phyloP scores from a whole-genome alignment of 768 basidiomycete genomes.

The Boletus pseudopeckii region DNA sequence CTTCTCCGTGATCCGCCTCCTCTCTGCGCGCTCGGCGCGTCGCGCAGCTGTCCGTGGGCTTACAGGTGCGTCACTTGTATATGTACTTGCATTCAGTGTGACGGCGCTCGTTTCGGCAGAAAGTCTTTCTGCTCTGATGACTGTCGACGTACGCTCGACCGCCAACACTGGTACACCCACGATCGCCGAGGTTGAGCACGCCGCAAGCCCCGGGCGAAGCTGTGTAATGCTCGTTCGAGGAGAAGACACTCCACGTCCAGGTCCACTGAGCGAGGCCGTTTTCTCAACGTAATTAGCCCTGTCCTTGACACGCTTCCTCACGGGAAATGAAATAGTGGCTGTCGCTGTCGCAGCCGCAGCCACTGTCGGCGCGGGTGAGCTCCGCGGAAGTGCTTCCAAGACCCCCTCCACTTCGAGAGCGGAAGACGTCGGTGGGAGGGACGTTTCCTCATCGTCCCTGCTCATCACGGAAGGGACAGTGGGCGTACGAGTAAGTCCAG shows the following conservation, averaged over 20 bases:
- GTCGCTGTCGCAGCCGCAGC: neutral
- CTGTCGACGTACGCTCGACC: neutral
- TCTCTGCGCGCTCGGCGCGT: slow-evolving; percentile 18
- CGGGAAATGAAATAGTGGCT: slow-evolving; percentile 20
- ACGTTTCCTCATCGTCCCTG: neutral
- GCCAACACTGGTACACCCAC: neutral
- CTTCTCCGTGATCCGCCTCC: slow-evolving; percentile 34
- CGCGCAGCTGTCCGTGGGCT: slow-evolving; percentile 22
- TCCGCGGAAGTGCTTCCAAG: neutral
- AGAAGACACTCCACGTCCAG: neutral
- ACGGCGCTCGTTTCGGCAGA: neutral
- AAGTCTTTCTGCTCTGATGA: neutral
- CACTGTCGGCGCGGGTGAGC: neutral
- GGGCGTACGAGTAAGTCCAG: neutral
- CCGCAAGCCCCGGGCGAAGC: neutral
- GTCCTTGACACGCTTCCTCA: slow-evolving; percentile 12
- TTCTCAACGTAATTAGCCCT: neutral
- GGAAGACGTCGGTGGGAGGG: neutral
- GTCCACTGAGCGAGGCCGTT: neutral
- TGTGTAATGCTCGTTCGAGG: neutral
- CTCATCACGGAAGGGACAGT: neutral
- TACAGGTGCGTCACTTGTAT: neutral
- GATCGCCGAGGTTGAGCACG: slow-evolving; percentile 6
- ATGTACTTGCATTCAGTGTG: neutral
- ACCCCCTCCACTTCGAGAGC: neutral